Conservation (phyloP, 768 basidiomycete species). For the Podaxis sp. region DNA sequence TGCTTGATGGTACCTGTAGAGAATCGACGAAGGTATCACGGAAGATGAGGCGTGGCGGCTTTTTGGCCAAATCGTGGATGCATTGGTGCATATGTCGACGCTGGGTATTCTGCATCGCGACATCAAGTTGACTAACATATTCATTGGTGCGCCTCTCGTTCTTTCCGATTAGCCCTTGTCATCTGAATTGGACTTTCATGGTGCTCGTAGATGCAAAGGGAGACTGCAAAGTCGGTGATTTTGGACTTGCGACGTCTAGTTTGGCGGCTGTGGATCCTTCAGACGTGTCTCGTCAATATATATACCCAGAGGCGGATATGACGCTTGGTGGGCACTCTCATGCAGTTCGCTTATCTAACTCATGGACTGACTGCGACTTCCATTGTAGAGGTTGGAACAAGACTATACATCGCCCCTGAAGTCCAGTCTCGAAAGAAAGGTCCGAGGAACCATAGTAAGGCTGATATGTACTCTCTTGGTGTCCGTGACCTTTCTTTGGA, state of each 20-base stretch:
- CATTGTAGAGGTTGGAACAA: conserved; percentile 78
- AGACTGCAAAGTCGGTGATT: conserved; percentile 92
- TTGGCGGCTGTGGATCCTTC: conserved; percentile 77
- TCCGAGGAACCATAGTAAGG: conserved; percentile 80
- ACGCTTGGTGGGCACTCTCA: conserved; percentile 54
- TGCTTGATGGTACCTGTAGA: conserved; percentile 31
- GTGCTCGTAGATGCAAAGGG: conserved; percentile 63
- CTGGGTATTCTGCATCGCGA: conserved; percentile 87
- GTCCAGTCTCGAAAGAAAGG: conserved; percentile 63
- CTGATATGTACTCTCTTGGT: conserved; percentile 93
- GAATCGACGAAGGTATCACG: conserved; percentile 75
- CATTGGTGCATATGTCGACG: conserved; percentile 85
- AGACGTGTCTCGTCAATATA: conserved; percentile 49
- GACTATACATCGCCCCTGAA: conserved; percentile 91
- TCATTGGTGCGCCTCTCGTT: conserved; percentile 63
- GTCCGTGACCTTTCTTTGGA: conserved; percentile 39
- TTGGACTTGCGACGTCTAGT: conserved; percentile 85
- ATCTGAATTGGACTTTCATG: no score
- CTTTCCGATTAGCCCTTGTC: not conserved
- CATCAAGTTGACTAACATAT: conserved; percentile 92
- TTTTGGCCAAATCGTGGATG: conserved; percentile 88
- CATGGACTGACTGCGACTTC: not conserved
- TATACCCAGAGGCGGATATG: conserved; percentile 60
- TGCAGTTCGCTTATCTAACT: not conserved
- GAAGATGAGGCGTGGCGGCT: conserved; percentile 89